These are phyloP conservation scores for Artemisia argyi DNA, from an alignment of 129 eudicot genomes.

Conservation along the genomic window DNA sequence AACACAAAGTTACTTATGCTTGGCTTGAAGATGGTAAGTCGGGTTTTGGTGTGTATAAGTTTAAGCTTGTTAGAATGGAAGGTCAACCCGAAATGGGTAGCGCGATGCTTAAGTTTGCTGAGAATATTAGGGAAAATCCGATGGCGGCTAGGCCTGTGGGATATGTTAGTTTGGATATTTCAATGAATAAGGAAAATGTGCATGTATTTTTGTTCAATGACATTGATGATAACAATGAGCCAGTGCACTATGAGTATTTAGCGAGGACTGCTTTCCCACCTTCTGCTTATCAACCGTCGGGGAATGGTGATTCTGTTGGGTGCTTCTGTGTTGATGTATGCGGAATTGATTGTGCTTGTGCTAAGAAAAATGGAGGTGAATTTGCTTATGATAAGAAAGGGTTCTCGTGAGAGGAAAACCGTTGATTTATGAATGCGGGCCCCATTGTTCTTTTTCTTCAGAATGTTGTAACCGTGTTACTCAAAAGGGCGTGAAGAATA, in stretches of 20 bases:
- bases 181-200: conserved; percentile 49
- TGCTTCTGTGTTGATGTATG: conserved; percentile 62
- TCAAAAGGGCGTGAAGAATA: conserved; percentile 61
- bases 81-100: conserved; percentile 76
- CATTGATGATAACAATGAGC: conserved; percentile 58
- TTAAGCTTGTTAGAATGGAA: conserved; percentile 58
- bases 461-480: conserved; percentile 62
- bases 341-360: conserved; percentile 47
- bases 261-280: conserved; percentile 53
- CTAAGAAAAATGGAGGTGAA: conserved; percentile 62
- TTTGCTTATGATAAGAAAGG: conserved; percentile 60
- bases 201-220: conserved; percentile 62
- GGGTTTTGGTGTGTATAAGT: conserved; percentile 76
- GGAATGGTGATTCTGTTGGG: conserved; percentile 24
- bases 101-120: conserved; percentile 44
- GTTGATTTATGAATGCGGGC: conserved; percentile 63
- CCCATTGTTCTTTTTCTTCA: conserved; percentile 57
- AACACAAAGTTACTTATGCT: conserved; percentile 22
- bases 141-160: conserved; percentile 53
- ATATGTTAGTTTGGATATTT: conserved; percentile 55
- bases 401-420: conserved; percentile 54
- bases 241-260: conserved; percentile 56
- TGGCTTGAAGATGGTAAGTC: conserved; percentile 66
- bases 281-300: conserved; percentile 35
- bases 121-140: conserved; percentile 47